Percentiles rank a stretch among this genome's conserved stretches.
These are phyloP conservation scores for Blastomyces percursus DNA, from an alignment of 2,329 filamentous ascomycete species.

Conservation along the genomic window DNA sequence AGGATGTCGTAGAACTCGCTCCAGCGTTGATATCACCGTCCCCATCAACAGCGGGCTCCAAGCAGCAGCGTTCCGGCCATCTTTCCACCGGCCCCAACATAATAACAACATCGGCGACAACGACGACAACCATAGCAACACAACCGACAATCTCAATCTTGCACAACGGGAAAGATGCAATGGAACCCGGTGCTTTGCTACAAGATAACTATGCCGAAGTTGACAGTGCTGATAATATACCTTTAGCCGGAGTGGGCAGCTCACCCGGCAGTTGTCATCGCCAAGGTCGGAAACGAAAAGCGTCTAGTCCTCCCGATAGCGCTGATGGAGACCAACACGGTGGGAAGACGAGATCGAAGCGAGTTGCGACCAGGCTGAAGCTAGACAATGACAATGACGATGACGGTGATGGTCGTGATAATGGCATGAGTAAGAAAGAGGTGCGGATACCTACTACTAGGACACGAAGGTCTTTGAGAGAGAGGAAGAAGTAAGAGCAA, in stretches of 20 bases:
- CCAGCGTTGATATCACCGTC: not conserved
- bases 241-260: not conserved
- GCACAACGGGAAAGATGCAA: not conserved
- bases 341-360: not conserved
- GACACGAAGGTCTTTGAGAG: not conserved
- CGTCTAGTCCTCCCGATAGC: not conserved
- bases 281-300: conserved; percentile 6
- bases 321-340: not conserved
- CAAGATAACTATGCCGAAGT: not conserved
- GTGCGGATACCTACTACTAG: not conserved
- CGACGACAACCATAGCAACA: not conserved
- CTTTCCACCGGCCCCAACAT: not conserved
- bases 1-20: not conserved
- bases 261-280: not conserved
- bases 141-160: not conserved
- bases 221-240: not conserved
- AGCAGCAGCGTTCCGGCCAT: not conserved
- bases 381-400: not conserved
- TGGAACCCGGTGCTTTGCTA: not conserved
- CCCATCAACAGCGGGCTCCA: not conserved
- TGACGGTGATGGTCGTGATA: not conserved
- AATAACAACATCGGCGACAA: not conserved
- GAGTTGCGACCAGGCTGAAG: not conserved
- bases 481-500: not conserved
- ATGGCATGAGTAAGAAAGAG: too few species aligned